Evolutionary conservation across 2,329 filamentous ascomycete genomes (phyloP).

Genomic region (Trichoderma afroharzianum): DNA sequence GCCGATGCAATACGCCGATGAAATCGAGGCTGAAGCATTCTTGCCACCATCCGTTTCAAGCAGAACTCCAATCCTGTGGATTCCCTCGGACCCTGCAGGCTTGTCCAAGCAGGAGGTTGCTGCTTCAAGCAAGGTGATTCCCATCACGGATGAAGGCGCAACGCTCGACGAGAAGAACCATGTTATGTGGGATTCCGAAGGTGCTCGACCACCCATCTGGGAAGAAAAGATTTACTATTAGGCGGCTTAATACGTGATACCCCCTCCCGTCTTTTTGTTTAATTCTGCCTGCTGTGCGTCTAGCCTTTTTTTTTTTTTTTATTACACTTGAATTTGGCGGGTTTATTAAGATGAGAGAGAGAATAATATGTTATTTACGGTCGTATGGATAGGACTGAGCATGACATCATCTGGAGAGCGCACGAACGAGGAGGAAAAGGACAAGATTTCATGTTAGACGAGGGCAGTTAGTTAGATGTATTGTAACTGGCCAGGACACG

Average conservation of each 20-base stretch:
- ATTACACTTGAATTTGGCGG: background rate
- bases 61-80: constrained; percentile 65
- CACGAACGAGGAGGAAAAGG: background rate
- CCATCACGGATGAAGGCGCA: constrained; percentile 70
- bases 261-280: constrained; percentile 1
- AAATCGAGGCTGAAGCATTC: constrained; percentile 65
- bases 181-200: constrained; percentile 40
- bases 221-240: constrained; percentile 45
- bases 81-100: constrained; percentile 67
- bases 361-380: background rate
- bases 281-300: background rate
- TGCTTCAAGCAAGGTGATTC: constrained; percentile 62
- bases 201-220: constrained; percentile 43
- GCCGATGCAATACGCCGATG: constrained; percentile 51
- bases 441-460: background rate
- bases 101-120: constrained; percentile 68
- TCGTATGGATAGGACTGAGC: background rate
- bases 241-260: constrained; percentile 21
- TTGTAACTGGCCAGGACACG: background rate
- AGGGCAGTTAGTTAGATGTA: background rate
- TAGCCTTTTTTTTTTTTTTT: background rate
- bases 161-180: constrained; percentile 62
- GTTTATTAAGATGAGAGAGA: background rate
- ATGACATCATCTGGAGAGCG: background rate
- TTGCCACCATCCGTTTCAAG: constrained; percentile 65